Conservation (phyloP, 768 basidiomycete genomes). For the Tylopilus sp. region DNA sequence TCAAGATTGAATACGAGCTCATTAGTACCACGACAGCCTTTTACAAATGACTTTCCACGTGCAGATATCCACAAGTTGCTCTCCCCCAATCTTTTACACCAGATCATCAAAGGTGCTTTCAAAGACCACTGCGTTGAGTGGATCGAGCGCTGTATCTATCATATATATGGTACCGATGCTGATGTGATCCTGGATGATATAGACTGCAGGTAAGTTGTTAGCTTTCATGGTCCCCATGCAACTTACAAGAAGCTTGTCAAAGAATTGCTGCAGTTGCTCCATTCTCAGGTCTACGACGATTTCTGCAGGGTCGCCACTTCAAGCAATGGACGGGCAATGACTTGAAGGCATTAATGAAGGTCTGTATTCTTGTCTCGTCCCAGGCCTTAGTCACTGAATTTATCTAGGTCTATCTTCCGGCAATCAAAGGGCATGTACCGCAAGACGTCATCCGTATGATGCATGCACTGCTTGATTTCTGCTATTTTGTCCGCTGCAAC, state of each 20-base stretch:
- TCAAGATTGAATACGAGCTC: too few relatives aligned
- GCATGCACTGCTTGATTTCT: background rate
- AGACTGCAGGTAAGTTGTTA: background rate
- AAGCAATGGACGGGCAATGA: background rate
- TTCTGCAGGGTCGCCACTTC: background rate
- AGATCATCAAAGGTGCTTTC: background rate
- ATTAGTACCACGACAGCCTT: background rate
- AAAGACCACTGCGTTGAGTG: background rate
- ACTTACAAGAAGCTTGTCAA: too few relatives aligned
- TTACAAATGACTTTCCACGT: background rate
- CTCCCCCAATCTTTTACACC: background rate
- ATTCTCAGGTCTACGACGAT: background rate
- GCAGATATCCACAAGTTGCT: background rate
- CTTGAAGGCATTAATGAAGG: background rate
- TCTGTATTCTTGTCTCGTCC: too few relatives aligned
- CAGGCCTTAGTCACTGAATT: too few relatives aligned
- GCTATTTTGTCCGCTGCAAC: background rate
- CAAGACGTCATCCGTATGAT: background rate
- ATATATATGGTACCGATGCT: background rate
- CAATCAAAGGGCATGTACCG: constrained; percentile 7
- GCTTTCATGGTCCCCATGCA: too few relatives aligned
- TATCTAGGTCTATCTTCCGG: background rate
- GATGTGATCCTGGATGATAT: background rate
- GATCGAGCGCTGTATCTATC: background rate
- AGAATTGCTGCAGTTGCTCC: background rate